Conservation (phyloP, 129 eudicot genomes). For the Cynara cardunculus region DNA sequence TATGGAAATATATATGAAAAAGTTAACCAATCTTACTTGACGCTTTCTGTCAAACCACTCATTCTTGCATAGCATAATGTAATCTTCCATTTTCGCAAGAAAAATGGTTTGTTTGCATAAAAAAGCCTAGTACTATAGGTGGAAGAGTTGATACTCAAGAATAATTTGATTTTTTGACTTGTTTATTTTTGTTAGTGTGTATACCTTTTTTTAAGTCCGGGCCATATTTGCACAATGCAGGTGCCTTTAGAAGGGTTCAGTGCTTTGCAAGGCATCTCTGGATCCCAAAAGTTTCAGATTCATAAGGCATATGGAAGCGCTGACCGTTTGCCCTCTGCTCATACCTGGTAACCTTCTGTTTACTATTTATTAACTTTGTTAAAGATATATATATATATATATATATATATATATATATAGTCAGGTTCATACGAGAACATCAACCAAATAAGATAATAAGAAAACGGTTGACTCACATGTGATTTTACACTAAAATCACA, state of each 20-base stretch:
- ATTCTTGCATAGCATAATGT: not conserved
- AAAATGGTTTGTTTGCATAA: not conserved
- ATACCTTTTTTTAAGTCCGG: not conserved
- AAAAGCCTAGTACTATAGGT: not conserved
- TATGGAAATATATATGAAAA: too few relatives aligned
- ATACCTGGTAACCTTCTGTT: slow-evolving; percentile 69
- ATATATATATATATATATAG: too few relatives aligned
- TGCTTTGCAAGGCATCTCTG: slow-evolving; percentile 98
- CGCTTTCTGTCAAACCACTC: not conserved
- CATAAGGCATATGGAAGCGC: slow-evolving; percentile 95
- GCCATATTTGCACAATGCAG: slow-evolving; percentile 30
- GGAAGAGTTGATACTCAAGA: not conserved
- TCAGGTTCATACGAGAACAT: too few relatives aligned
- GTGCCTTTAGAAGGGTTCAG: slow-evolving; percentile 99
- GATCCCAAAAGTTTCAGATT: slow-evolving; percentile 96
- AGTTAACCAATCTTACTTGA: not conserved
- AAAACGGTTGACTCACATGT: too few relatives aligned
- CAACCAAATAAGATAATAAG: too few relatives aligned
- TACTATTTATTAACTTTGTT: not conserved
- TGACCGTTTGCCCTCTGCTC: slow-evolving; percentile 95
- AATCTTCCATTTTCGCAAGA: not conserved
- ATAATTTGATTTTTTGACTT: not conserved
- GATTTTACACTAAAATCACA: too few relatives aligned
- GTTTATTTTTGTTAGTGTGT: not conserved
- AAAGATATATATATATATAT: not conserved